Conservation (phyloP, 2,329 filamentous ascomycete genomes). For the Pseudocercospora fuligena region DNA sequence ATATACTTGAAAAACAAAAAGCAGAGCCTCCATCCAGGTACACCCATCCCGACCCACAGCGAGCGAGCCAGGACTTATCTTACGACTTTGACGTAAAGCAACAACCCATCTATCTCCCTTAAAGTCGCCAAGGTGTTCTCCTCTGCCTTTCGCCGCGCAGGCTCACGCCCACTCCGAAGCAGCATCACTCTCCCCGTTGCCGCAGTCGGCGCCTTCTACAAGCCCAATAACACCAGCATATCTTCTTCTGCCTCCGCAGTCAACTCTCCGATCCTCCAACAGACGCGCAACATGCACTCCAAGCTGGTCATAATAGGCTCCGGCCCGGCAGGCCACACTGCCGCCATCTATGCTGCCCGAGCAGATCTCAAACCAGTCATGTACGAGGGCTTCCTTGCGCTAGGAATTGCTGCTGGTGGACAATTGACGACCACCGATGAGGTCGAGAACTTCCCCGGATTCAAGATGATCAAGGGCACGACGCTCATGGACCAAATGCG, state of each 20-base stretch:
- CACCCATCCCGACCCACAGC: constrained; percentile 1
- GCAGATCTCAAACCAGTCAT: constrained; percentile 93
- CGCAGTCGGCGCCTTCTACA: constrained; percentile 70
- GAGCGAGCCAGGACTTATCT: background rate
- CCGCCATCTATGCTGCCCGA: constrained; percentile 92
- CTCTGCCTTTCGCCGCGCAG: constrained; percentile 72
- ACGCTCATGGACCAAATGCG: constrained; percentile 97
- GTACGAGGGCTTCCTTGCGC: constrained; percentile 97
- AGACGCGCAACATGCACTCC: constrained; percentile 77
- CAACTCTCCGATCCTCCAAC: constrained; percentile 31
- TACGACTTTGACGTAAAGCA: background rate
- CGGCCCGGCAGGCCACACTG: constrained; percentile 95
- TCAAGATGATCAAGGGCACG: constrained; percentile 84
- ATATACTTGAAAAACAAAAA: background rate
- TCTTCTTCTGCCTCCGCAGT: constrained; percentile 34
- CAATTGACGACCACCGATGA: constrained; percentile 98
- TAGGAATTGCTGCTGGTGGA: constrained; percentile 92
- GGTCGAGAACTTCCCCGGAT: constrained; percentile 97
- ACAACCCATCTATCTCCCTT: background rate
- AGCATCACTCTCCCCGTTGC: constrained; percentile 74
- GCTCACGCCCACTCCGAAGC: constrained; percentile 68
- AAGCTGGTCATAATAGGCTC: constrained; percentile 83
- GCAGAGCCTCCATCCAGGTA: background rate
- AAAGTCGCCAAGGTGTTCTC: constrained; percentile 80
- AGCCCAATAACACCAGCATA: constrained; percentile 43